Percentiles rank a stretch among this genome's conserved stretches.
Conservation (phyloP, 108 stramenopile genomes). For the Skeletonema grethae region DNA sequence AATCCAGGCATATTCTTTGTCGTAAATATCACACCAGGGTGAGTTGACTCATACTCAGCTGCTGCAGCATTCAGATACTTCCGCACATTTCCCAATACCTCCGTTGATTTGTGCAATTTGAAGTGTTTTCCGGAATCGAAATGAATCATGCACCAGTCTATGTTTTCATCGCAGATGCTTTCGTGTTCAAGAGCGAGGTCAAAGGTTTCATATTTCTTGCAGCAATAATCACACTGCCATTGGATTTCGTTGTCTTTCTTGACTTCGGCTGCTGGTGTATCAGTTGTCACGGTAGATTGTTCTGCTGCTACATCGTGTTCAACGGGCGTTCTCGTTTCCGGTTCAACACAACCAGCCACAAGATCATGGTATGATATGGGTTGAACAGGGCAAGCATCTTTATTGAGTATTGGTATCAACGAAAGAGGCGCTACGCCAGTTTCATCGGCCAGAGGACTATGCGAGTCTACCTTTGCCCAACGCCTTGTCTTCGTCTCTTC, state of each 20-base stretch:
- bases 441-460: not conserved
- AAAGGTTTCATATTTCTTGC: not conserved
- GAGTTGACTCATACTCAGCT: constrained; percentile 25
- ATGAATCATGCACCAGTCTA: constrained; percentile 41
- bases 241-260: not conserved
- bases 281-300: not conserved
- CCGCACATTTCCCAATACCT: constrained; percentile 27
- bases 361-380: not conserved
- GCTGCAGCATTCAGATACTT: constrained; percentile 42
- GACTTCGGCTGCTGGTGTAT: not conserved
- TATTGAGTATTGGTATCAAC: not conserved
- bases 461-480: not conserved
- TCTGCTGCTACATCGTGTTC: not conserved
- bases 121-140: constrained; percentile 52
- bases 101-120: constrained; percentile 30
- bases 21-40: constrained; percentile 20
- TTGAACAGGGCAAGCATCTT: not conserved
- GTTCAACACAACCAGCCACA: not conserved
- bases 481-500: not conserved
- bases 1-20: constrained; percentile 44
- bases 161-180: constrained; percentile 26
- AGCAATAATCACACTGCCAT: constrained; percentile 38
- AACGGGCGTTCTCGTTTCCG: not conserved
- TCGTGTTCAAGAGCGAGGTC: constrained; percentile 28
- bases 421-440: constrained; percentile 4